These are phyloP conservation scores for Talaromyces sp. DNA, from an alignment of 2,329 filamentous ascomycete species.

Conservation along the genomic window DNA sequence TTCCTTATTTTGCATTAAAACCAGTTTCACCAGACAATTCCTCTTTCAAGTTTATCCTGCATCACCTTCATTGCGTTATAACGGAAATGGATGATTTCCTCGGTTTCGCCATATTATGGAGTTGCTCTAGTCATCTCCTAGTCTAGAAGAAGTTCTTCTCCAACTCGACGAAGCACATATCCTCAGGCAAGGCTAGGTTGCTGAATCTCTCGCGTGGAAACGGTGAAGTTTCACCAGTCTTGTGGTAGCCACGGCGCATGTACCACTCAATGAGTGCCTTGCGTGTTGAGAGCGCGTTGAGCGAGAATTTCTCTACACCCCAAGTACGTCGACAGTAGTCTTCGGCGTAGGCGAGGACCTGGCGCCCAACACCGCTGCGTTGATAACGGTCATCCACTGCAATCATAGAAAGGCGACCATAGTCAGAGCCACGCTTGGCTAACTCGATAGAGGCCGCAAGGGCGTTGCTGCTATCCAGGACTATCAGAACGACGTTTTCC, in stretches of 20 bases:
- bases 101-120: not conserved
- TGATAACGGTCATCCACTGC: conserved; percentile 20
- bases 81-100: not conserved
- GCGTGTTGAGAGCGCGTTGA: conserved; percentile 27
- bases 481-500: conserved; percentile 24
- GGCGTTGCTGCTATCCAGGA: conserved; percentile 7
- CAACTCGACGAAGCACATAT: conserved; percentile 24
- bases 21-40: not conserved
- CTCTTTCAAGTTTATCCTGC: not conserved
- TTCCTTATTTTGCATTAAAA: too few species aligned
- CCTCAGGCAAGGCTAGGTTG: conserved; percentile 16
- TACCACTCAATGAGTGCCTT: conserved; percentile 27
- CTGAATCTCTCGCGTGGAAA: conserved; percentile 19
- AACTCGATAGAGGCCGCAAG: conserved; percentile 20
- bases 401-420: conserved; percentile 21
- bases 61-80: not conserved
- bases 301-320: conserved; percentile 15
- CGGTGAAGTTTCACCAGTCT: conserved; percentile 19
- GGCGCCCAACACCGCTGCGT: conserved; percentile 20
- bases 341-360: conserved; percentile 25
- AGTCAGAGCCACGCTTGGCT: conserved; percentile 12
- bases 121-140: not conserved
- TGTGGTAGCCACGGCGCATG: conserved; percentile 22
- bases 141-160: conserved; percentile 5
- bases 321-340: conserved; percentile 21